Base-by-base conservation (phyloP, 805 yeast species). In the Osmozyma mogii region DNA sequence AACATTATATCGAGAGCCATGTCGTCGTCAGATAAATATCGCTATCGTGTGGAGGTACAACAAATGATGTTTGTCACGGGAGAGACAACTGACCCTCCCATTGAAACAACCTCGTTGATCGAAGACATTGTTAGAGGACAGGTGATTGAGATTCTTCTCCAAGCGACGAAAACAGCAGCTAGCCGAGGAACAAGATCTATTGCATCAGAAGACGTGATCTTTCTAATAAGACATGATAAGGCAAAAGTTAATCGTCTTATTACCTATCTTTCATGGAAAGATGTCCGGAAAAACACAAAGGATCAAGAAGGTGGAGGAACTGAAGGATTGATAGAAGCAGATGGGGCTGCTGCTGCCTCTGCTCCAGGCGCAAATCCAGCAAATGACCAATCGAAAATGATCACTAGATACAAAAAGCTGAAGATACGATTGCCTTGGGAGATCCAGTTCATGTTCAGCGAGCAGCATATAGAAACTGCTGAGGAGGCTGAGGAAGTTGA, bases 1-100 rank as follows among this genome's bases (percentile, higher is more conserved):
- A n/a, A n/a, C n/a, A n/a, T n/a, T n/a, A n/a, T n/a, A n/a, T n/a
- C n/a, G n/a, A n/a, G n/a, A n/a, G n/a, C n/a, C n/a, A n/a, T n/a
- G n/a, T n/a, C n/a, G n/a, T n/a, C n/a, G n/a, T n/a, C n/a, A n/a
- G 44, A 41, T 35, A 75, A 75, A 50, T 78, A 83, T 60, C 77
- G 79, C 49, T 92, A 89, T 55, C 67, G 94, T 34, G 73, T 83
- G 22, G 98, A 92, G 61, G 92, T 92, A 47, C 98, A 92, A 56
- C 70, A 84, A 62, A 92, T 92, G 98, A 92, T 92, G 98, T 92
- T 92, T 64, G 98, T 92, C 32, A 71, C 81, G 32, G 98, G 98
- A 3, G 97, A 92, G 52, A 75, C 92, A 1, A 84, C 83, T 43
- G 98, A 92, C 46, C 94, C 97, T 2, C 95, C 96, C 0, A 70